A percentile compares a stretch with the other conserved stretches of the same genome.
Evolutionary conservation across 2,329 filamentous ascomycete genomes (phyloP).

Genomic region (Monosporascus sp.): DNA sequence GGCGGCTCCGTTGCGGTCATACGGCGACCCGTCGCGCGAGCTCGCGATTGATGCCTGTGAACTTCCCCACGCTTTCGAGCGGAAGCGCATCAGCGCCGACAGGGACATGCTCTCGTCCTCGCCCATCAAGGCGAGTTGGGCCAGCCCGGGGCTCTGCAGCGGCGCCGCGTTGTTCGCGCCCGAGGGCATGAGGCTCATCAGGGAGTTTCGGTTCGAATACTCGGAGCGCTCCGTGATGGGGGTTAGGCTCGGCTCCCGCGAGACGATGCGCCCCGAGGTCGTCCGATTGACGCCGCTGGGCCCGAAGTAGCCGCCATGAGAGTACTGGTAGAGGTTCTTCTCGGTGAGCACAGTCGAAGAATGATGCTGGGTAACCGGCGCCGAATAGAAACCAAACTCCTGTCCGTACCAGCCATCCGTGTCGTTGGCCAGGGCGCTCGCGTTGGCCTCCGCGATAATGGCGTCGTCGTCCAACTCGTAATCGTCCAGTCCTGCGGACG

Average conservation of each 20-base stretch:
- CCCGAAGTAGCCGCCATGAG: conserved; percentile 86
- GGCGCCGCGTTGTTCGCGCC: conserved; percentile 42
- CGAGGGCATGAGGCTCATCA: conserved; percentile 66
- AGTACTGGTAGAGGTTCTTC: conserved; percentile 50
- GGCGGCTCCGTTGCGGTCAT: conserved; percentile 38
- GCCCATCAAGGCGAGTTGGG: conserved; percentile 66
- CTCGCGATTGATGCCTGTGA: conserved; percentile 69
- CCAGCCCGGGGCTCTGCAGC: conserved; percentile 66
- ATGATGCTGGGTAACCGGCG: conserved; percentile 35
- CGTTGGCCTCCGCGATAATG: conserved; percentile 93
- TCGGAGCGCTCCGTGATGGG: conserved; percentile 95
- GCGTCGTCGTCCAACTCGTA: conserved; percentile 75
- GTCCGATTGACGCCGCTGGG: conserved; percentile 65
- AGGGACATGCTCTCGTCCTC: conserved; percentile 70
- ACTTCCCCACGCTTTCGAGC: conserved; percentile 74
- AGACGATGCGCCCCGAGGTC: conserved; percentile 67
- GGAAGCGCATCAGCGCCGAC: conserved; percentile 65
- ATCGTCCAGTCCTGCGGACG: conserved; percentile 44
- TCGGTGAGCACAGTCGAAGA: conserved; percentile 22
- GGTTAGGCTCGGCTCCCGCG: conserved; percentile 85
- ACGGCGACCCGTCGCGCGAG: conserved; percentile 36
- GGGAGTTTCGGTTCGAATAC: conserved; percentile 89
- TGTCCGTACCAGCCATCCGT: conserved; percentile 91
- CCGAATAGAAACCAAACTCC: conserved; percentile 93
- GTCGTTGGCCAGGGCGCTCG: conserved; percentile 86